phyloP scores from a whole-genome alignment of 108 stramenopile species.

The Poteriospumella lacustris region DNA sequence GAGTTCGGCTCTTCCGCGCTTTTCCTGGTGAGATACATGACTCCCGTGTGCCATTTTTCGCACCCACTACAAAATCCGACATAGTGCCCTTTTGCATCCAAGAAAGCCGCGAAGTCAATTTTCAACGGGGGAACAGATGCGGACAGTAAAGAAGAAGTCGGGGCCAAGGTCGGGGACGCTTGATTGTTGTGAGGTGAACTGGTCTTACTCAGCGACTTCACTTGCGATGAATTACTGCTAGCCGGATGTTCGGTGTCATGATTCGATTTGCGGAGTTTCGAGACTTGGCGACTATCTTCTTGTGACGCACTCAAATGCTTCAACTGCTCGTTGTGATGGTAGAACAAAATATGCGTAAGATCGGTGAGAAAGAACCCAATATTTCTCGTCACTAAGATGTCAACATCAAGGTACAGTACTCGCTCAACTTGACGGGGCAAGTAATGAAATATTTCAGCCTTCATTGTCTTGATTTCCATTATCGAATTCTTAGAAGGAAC shows the following conservation, averaged over 20 bases:
- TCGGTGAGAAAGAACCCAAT: conserved; percentile 10
- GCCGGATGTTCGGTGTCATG: too few species aligned
- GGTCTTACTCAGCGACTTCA: not conserved
- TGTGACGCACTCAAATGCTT: too few species aligned
- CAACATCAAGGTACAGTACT: conserved; percentile 23
- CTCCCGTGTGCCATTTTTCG: conserved; percentile 29
- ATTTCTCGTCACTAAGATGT: conserved; percentile 13
- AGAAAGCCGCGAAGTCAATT: conserved; percentile 4
- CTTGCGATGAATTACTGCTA: too few species aligned
- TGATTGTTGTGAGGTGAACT: not conserved
- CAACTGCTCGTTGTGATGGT: not conserved
- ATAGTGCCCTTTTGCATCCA: conserved; percentile 29
- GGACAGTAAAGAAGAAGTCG: too few species aligned
- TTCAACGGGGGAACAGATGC: too few species aligned
- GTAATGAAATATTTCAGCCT: conserved; percentile 22
- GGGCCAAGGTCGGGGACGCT: too few species aligned
- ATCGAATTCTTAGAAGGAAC: not conserved
- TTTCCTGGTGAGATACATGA: not conserved
- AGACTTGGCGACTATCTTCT: not conserved
- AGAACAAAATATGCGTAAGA: not conserved
- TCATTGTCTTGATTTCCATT: conserved; percentile 27
- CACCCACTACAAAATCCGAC: conserved; percentile 29
- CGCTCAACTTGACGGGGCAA: not conserved
- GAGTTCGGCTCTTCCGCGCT: not conserved
- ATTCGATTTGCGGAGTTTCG: not conserved